Evolutionary conservation across 371 early-diverging fungal species (phyloP).

Genomic region (Amoeboradix gromovi): DNA sequence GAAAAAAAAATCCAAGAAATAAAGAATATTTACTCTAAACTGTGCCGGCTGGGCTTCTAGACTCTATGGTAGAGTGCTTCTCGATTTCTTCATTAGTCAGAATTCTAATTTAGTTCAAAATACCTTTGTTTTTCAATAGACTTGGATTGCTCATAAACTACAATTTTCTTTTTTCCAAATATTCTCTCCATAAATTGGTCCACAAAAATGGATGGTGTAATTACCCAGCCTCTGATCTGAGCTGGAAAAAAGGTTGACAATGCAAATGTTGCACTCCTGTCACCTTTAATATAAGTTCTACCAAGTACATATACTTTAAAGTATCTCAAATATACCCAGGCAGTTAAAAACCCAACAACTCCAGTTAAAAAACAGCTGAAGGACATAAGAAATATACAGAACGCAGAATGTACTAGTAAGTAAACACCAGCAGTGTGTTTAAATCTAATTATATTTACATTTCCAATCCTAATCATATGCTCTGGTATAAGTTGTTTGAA

Average conservation of each 20-base stretch:
- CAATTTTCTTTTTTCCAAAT: neutral
- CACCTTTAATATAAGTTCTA: slow-evolving; percentile 45
- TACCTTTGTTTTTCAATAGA: neutral
- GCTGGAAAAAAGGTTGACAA: slow-evolving; percentile 44
- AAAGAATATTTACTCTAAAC: neutral
- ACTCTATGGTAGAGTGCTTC: neutral
- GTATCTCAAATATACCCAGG: slow-evolving; percentile 51
- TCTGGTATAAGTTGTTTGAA: slow-evolving; percentile 44
- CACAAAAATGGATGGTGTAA: neutral
- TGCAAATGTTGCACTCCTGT: slow-evolving; percentile 47
- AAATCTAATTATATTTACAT: neutral
- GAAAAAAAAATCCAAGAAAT: neutral
- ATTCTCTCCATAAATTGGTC: neutral
- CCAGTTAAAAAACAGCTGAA: slow-evolving; percentile 18
- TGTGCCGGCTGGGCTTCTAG: neutral
- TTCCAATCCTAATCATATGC: slow-evolving; percentile 16
- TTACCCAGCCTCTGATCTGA: neutral
- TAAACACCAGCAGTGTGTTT: slow-evolving; percentile 5
- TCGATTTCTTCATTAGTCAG: neutral
- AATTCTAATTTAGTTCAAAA: neutral
- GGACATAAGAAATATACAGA: slow-evolving; percentile 13
- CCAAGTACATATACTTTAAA: slow-evolving; percentile 16
- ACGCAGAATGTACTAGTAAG: slow-evolving; percentile 11
- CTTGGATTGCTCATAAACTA: neutral
- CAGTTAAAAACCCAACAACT: slow-evolving; percentile 27